A percentile compares a stretch with the other conserved stretches of the same genome.
phyloP scores from a whole-genome alignment of 2,329 filamentous ascomycete genomes.

The Clarireedia hainanense region DNA sequence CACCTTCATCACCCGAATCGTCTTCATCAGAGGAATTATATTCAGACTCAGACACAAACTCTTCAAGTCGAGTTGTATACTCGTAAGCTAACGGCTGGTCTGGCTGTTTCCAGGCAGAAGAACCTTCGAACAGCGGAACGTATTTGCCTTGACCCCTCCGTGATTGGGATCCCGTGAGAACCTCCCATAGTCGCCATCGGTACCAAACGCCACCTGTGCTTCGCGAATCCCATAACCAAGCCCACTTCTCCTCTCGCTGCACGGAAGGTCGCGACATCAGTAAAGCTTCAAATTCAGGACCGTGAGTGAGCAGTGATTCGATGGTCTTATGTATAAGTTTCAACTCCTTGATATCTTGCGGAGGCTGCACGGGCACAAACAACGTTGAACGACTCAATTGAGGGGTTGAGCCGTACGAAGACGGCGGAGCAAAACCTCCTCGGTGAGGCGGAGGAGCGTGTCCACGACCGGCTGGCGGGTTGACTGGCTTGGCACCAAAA shows the following conservation, averaged over 20 bases:
- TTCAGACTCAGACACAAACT: constrained; percentile 76
- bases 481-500: constrained; percentile 67
- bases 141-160: constrained; percentile 43
- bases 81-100: constrained; percentile 71
- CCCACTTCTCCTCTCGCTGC: constrained; percentile 81
- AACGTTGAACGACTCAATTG: constrained; percentile 39
- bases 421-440: constrained; percentile 68
- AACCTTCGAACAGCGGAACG: constrained; percentile 65
- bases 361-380: constrained; percentile 66
- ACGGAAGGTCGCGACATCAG: constrained; percentile 83
- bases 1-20: constrained; percentile 46
- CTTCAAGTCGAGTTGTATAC: constrained; percentile 66
- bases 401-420: constrained; percentile 51
- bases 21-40: constrained; percentile 87
- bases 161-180: constrained; percentile 58
- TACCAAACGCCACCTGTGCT: constrained; percentile 82
- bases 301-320: constrained; percentile 70
- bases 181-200: constrained; percentile 83
- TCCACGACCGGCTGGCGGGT: constrained; percentile 35
- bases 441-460: constrained; percentile 43
- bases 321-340: constrained; percentile 82
- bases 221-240: constrained; percentile 85
- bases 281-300: constrained; percentile 82
- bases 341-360: constrained; percentile 69
- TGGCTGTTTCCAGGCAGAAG: constrained; percentile 70